phyloP scores from a whole-genome alignment of 1,139 yeast species.

The Debaryomyces psychrophilus region DNA sequence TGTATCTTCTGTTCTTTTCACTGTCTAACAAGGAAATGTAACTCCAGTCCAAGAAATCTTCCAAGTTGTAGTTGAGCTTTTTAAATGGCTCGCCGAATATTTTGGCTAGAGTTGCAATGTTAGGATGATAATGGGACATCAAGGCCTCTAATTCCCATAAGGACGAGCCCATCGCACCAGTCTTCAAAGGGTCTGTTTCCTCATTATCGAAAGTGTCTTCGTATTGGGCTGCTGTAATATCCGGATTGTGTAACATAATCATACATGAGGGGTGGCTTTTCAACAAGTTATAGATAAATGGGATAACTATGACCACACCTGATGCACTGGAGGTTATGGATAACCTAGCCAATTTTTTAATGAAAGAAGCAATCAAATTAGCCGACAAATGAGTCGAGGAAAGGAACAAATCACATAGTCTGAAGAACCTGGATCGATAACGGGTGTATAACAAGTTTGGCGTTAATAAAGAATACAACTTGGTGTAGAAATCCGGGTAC shows the following conservation, averaged over 20 bases:
- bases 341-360: conserved; percentile 77
- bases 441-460: conserved; percentile 75
- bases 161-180: conserved; percentile 82
- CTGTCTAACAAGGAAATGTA: conserved; percentile 74
- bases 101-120: conserved; percentile 87
- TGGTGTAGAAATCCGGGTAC: conserved; percentile 86
- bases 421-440: conserved; percentile 84
- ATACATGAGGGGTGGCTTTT: conserved; percentile 94
- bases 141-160: conserved; percentile 88
- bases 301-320: conserved; percentile 83
- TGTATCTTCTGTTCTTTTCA: conserved; percentile 71
- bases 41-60: conserved; percentile 93
- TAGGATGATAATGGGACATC: conserved; percentile 92
- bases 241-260: conserved; percentile 72
- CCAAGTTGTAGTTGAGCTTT: conserved; percentile 84
- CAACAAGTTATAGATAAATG: conserved; percentile 86
- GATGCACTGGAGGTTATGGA: conserved; percentile 84
- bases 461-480: conserved; percentile 78
- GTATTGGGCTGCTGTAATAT: conserved; percentile 30
- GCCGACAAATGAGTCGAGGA: conserved; percentile 89
- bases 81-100: conserved; percentile 88
- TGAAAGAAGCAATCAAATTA: conserved; percentile 81
- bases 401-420: conserved; percentile 82
- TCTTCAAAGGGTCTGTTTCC: conserved; percentile 73
- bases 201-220: conserved; percentile 67